Conservation (phyloP, 768 basidiomycete species). For the Panellus pusillus region DNA sequence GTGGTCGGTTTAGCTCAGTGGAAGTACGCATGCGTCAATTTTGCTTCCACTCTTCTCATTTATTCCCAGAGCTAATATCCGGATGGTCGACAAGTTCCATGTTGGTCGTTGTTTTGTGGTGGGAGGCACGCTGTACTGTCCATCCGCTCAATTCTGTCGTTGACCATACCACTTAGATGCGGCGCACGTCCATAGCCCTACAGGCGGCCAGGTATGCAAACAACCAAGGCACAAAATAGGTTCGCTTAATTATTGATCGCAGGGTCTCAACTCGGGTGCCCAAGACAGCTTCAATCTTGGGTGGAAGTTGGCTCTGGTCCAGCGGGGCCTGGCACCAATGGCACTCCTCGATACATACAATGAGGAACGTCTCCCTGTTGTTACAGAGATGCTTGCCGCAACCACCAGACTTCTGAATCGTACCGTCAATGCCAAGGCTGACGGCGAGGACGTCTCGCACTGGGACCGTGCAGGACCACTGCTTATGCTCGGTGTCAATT, state of each 20-base stretch:
- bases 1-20: background rate
- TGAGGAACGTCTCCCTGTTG: constrained; percentile 30
- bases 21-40: background rate
- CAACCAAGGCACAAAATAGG: background rate
- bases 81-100: constrained; percentile 23
- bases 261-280: constrained; percentile 34
- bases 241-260: constrained; percentile 5
- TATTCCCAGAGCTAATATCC: background rate
- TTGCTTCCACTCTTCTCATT: background rate
- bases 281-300: constrained; percentile 36
- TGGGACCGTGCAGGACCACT: constrained; percentile 27
- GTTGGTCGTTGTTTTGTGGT: constrained; percentile 23
- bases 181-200: constrained; percentile 23
- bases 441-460: constrained; percentile 9
- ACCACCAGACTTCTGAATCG: constrained; percentile 21
- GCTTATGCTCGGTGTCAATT: constrained; percentile 52
- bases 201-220: constrained; percentile 20
- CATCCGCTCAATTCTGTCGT: background rate
- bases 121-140: constrained; percentile 19
- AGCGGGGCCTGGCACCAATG: constrained; percentile 15
- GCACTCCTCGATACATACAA: constrained; percentile 28
- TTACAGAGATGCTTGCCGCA: constrained; percentile 28
- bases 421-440: background rate
- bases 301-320: constrained; percentile 32
- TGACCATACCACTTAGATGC: constrained; percentile 15